Evolutionary conservation across 768 basidiomycete species (phyloP).

Genomic region (Podaxis sp.): DNA sequence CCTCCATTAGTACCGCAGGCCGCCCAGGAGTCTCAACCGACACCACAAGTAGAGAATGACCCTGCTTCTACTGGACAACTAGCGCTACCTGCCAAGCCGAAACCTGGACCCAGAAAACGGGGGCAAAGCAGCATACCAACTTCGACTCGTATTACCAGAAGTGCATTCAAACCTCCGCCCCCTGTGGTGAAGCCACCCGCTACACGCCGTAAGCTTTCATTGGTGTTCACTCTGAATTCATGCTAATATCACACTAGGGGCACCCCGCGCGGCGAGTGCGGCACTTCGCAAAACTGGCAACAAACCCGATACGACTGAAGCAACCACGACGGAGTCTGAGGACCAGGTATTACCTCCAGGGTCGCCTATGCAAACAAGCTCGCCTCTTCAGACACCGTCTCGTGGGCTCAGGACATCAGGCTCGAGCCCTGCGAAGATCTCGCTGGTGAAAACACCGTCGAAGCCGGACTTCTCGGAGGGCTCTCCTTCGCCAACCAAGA

Average conservation of each 20-base stretch:
- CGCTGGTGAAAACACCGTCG: slow-evolving; percentile 25
- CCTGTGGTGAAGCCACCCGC: background rate
- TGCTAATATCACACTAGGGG: slow-evolving; percentile 1
- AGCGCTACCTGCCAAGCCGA: background rate
- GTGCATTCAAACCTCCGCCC: slow-evolving; percentile 3
- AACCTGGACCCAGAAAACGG: slow-evolving; percentile 2
- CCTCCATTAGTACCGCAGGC: background rate
- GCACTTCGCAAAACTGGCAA: slow-evolving; percentile 13
- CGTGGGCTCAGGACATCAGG: slow-evolving; percentile 15
- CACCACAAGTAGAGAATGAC: background rate
- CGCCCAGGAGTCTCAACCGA: background rate
- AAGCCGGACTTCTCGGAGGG: slow-evolving; percentile 19
- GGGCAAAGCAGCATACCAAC: slow-evolving; percentile 10
- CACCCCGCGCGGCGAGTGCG: background rate
- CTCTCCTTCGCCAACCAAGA: slow-evolving; percentile 18
- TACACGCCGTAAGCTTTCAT: slow-evolving; percentile 3
- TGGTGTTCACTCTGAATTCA: background rate
- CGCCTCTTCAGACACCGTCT: slow-evolving; percentile 21
- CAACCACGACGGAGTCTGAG: slow-evolving; percentile 1
- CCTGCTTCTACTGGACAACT: background rate
- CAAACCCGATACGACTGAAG: slow-evolving; percentile 6
- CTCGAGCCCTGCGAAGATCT: slow-evolving; percentile 22
- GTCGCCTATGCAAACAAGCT: slow-evolving; percentile 32
- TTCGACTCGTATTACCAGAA: slow-evolving; percentile 10
- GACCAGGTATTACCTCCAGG: slow-evolving; percentile 24